Evolutionary conservation across 805 yeast species (phyloP).

Genomic region (Candida morakotiae): DNA sequence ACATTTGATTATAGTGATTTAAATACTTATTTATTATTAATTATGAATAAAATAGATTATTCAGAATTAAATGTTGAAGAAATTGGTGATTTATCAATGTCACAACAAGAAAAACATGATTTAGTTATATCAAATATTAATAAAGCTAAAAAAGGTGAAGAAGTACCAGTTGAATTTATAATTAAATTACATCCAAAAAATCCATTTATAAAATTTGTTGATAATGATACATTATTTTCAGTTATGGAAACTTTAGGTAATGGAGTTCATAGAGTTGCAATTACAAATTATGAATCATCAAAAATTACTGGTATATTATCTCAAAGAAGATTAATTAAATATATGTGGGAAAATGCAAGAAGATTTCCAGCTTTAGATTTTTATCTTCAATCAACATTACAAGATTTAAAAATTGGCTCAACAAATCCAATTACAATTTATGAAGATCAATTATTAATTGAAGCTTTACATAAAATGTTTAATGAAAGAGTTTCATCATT

Average conservation of each 20-base stretch:
- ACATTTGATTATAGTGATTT: constrained; percentile 92
- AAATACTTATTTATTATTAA: constrained; percentile 79
- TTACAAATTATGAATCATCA: constrained; percentile 49
- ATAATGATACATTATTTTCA: constrained; percentile 59
- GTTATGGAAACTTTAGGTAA: constrained; percentile 88
- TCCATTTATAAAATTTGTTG: constrained; percentile 77
- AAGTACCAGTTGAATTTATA: constrained; percentile 88
- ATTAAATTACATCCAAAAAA: constrained; percentile 82
- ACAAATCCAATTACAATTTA: constrained; percentile 67
- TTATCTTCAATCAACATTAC: constrained; percentile 62
- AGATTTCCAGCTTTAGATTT: constrained; percentile 79
- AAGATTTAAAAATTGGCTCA: constrained; percentile 73
- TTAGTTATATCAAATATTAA: constrained; percentile 40
- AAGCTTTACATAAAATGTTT: constrained; percentile 85
- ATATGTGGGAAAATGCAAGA: constrained; percentile 90
- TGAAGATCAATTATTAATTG: constrained; percentile 84
- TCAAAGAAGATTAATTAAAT: constrained; percentile 82
- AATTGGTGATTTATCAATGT: constrained; percentile 23
- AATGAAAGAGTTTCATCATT: constrained; percentile 79
- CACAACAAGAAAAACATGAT: constrained; percentile 26
- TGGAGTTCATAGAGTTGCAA: constrained; percentile 93
- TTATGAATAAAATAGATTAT: constrained; percentile 62
- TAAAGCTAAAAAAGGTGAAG: constrained; percentile 80
- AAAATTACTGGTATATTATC: constrained; percentile 80
- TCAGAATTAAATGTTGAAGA: constrained; percentile 32